A percentile compares a stretch with the other conserved stretches of the same genome.
These are phyloP conservation scores for Melaleuca quinquenervia DNA, from an alignment of 345 rosid genomes.

Conservation along the genomic window DNA sequence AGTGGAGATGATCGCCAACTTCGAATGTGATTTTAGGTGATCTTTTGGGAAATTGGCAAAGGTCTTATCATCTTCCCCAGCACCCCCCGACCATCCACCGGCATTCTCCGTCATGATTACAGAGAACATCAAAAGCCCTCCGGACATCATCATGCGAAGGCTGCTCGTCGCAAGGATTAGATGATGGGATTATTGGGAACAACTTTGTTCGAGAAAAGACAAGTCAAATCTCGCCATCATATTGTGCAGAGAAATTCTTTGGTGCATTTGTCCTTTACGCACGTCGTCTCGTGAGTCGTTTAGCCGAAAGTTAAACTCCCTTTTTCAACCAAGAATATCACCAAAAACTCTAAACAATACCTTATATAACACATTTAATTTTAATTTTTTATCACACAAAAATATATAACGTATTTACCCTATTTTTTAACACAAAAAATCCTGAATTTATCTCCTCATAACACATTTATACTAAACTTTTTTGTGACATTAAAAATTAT, in stretches of 20 bases:
- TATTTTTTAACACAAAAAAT: too few species aligned
- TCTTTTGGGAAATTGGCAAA: not conserved
- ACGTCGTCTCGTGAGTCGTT: not conserved
- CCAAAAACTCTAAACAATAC: too few species aligned
- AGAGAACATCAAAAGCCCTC: not conserved
- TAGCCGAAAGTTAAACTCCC: not conserved
- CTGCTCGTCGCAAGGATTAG: not conserved
- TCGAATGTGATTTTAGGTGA: not conserved
- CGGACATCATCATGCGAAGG: not conserved
- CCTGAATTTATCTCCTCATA: too few species aligned
- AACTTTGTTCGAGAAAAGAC: not conserved
- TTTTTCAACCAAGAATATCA: too few species aligned
- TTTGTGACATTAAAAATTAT: too few species aligned
- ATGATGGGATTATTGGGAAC: not conserved
- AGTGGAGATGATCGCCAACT: not conserved
- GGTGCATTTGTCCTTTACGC: not conserved
- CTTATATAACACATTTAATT: too few species aligned
- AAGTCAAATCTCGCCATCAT: not conserved
- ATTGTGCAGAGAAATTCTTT: constrained; percentile 1
- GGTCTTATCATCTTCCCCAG: not conserved
- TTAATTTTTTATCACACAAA: too few species aligned
- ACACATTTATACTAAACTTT: too few species aligned
- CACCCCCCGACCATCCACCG: not conserved
- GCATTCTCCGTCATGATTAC: not conserved
- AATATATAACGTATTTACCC: too few species aligned